Percentiles rank a stretch among this genome's conserved stretches.
Evolutionary conservation across 2,329 filamentous ascomycete species (phyloP).

Genomic region (Xylaria sp.): DNA sequence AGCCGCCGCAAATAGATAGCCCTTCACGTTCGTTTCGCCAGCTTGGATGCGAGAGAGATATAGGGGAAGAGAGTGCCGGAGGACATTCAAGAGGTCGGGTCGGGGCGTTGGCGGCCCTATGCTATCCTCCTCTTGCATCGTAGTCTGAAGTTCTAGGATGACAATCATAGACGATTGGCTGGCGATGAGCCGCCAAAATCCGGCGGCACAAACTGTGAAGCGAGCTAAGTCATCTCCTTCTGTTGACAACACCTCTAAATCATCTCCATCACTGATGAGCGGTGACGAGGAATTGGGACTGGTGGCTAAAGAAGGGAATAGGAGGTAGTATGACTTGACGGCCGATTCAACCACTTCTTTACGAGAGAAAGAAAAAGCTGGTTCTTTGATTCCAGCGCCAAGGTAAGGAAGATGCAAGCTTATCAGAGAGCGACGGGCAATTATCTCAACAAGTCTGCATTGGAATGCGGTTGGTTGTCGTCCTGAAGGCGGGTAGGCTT

Average conservation of each 20-base stretch:
- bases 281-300: conserved; percentile 19
- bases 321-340: conserved; percentile 52
- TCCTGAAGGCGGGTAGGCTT: conserved; percentile 14
- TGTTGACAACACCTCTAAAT: conserved; percentile 4
- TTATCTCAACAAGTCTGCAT: conserved; percentile 53
- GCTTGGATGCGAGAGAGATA: conserved; percentile 47
- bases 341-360: conserved; percentile 55
- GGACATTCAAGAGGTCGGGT: conserved; percentile 49
- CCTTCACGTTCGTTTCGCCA: conserved; percentile 63
- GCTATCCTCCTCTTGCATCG: conserved; percentile 49
- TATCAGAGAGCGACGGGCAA: conserved; percentile 60
- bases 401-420: conserved; percentile 62
- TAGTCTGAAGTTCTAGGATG: conserved; percentile 48
- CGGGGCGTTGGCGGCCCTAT: conserved; percentile 44
- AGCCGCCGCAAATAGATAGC: conserved; percentile 50
- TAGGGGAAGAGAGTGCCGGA: conserved; percentile 51
- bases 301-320: conserved; percentile 41
- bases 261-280: background rate
- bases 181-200: conserved; percentile 47
- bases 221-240: conserved; percentile 45
- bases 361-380: conserved; percentile 57
- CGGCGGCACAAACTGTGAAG: conserved; percentile 46
- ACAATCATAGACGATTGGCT: conserved; percentile 47
- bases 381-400: conserved; percentile 46
- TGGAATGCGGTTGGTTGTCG: conserved; percentile 45